A percentile compares a stretch with the other conserved stretches of the same genome.
These are phyloP conservation scores for Phoma sp. DNA, from an alignment of 2,329 filamentous ascomycete species.

Conservation along the genomic window DNA sequence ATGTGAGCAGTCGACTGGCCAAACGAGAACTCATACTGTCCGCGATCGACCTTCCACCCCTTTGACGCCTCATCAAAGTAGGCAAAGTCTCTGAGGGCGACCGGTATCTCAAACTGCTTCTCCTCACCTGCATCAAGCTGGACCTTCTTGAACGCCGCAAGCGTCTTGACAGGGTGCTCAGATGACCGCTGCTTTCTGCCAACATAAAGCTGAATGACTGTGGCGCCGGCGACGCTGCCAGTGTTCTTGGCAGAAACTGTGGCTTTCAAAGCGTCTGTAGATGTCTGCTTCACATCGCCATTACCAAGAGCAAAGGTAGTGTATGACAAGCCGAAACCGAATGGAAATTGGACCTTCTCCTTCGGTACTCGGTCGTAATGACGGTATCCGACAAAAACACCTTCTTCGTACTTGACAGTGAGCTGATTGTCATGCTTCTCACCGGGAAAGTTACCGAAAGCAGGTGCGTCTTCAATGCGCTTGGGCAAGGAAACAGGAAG, in stretches of 20 bases:
- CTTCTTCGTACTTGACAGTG: constrained; percentile 63
- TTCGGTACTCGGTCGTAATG: constrained; percentile 63
- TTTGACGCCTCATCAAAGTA: constrained; percentile 39
- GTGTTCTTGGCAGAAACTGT: constrained; percentile 59
- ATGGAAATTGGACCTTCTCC: constrained; percentile 58
- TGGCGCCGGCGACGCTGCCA: constrained; percentile 55
- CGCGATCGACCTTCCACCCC: constrained; percentile 39
- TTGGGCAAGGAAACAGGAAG: constrained; percentile 50
- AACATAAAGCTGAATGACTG: constrained; percentile 65
- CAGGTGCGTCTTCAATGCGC: constrained; percentile 43
- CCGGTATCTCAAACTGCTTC: constrained; percentile 60
- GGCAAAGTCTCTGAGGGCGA: constrained; percentile 36
- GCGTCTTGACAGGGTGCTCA: constrained; percentile 67
- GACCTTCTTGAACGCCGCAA: constrained; percentile 71
- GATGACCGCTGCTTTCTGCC: constrained; percentile 50
- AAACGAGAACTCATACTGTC: constrained; percentile 42
- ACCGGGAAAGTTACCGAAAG: constrained; percentile 48
- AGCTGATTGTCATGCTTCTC: constrained; percentile 59
- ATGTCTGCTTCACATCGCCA: constrained; percentile 67
- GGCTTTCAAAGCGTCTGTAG: constrained; percentile 40
- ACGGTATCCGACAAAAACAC: constrained; percentile 61
- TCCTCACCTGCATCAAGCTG: constrained; percentile 63
- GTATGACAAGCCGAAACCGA: constrained; percentile 49
- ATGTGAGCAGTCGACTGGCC: constrained; percentile 37
- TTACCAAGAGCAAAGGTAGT: constrained; percentile 52